Base-by-base conservation (phyloP, 805 yeast species). In the Pichia ethanolica region DNA sequence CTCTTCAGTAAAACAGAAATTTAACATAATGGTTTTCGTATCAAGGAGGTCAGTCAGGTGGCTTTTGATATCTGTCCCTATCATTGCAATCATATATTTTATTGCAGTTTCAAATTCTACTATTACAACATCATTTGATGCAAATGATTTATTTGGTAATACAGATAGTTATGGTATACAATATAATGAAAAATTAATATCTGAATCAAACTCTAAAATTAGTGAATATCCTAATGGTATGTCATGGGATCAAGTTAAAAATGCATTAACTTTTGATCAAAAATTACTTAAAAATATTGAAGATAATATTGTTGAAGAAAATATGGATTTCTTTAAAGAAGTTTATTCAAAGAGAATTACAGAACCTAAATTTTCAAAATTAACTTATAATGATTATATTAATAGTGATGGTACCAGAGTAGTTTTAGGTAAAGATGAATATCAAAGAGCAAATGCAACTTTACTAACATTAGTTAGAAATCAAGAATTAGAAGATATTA, bases 401-500 rank as follows among this genome's bases (percentile, higher is more conserved):
- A 63, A 63, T 45, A 62, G 56, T 35, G 56, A 52, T 43, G 69
- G 69, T 28, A 45, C 51, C 30, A 60, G 51, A 27, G 53, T 54
- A 33, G 64, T 59, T 20, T 47, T 64, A 39, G 51, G 59, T 10
- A 61, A 62, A 48, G 66, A 60, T 46, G 66, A 62, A 48, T 65
- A 65, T 45, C 62, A 63, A 50, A 58, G 67, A 35, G 89, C 85
- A 7, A 86, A 81, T 58, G 96, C 96, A 5, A 85, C 95, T 3
- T 72, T 88, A 49, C 63, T 89, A 12, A 79, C 89, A 5, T 71
- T 88, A 48, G 95, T 85, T n/a, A 71, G 91, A 54, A 86, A 86
- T 61, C 60, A 73, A n/a, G 96, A 88, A 59, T 65, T 76, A 36
- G 59, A 60, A 5, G 76, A 69, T 2, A 72, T 89, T 33, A 65